Conservation (phyloP, 306 rosid genomes). For the Vigna mungo region DNA sequence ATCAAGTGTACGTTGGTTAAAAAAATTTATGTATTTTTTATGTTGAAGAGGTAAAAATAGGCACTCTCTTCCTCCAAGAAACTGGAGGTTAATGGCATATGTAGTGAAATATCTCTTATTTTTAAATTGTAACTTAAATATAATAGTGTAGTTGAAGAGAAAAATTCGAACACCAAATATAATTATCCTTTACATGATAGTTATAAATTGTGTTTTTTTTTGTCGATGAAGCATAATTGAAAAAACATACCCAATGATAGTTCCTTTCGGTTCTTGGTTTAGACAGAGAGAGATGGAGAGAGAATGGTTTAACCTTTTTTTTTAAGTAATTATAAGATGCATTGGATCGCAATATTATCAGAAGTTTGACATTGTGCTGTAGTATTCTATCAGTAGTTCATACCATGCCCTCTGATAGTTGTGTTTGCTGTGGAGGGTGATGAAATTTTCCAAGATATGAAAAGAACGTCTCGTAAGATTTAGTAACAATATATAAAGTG, state of each 20-base stretch:
- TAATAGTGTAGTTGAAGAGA: no score
- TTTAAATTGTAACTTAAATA: no score
- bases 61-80: no score
- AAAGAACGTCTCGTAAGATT: constrained; percentile 20
- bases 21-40: neutral
- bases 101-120: no score
- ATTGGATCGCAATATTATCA: neutral
- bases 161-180: no score
- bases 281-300: neutral
- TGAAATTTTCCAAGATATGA: neutral
- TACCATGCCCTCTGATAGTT: neutral
- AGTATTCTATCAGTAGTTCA: neutral
- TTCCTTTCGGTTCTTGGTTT: neutral
- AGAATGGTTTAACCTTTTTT: neutral
- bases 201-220: neutral
- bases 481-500: neutral
- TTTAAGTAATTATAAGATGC: neutral
- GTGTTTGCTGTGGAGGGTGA: constrained; percentile 3
- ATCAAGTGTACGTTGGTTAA: neutral
- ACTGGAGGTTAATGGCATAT: no score
- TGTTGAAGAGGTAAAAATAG: neutral
- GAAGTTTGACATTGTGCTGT: neutral
- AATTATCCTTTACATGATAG: neutral
- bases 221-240: no score
- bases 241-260: neutral